A percentile compares a stretch with the other conserved stretches of the same genome.
phyloP scores from a whole-genome alignment of 305 asterid species.

The Fraxinus sp. region DNA sequence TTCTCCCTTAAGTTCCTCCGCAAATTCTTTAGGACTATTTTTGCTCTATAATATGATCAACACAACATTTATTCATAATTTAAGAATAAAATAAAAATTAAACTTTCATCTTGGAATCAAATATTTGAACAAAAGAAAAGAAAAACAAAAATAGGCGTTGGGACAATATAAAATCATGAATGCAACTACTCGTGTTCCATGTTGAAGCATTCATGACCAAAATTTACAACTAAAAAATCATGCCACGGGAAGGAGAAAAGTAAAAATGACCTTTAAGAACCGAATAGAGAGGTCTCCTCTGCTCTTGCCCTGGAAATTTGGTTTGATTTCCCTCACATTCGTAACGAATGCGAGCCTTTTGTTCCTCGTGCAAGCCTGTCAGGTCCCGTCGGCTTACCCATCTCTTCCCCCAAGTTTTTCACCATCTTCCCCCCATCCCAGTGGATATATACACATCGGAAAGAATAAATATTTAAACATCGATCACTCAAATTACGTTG shows the following conservation, averaged over 20 bases:
- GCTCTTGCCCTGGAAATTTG: slow-evolving; percentile 31
- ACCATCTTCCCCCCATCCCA: slow-evolving; percentile 75
- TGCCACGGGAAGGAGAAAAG: neutral
- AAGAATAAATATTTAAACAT: neutral
- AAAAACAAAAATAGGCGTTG: neutral
- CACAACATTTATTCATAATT: neutral
- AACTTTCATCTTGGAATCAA: neutral
- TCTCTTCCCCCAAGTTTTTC: slow-evolving; percentile 65
- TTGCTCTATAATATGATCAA: slow-evolving; percentile 42
- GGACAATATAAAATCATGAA: neutral
- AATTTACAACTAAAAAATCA: neutral
- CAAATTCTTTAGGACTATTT: slow-evolving; percentile 62
- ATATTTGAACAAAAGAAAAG: neutral
- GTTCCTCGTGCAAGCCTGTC: slow-evolving; percentile 52
- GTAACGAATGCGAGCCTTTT: slow-evolving; percentile 81
- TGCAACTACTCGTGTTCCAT: neutral
- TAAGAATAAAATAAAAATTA: neutral
- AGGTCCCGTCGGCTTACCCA: slow-evolving; percentile 69
- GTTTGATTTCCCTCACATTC: slow-evolving; percentile 59
- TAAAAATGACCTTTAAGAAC: slow-evolving; percentile 44
- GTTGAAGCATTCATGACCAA: neutral
- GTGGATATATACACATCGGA: slow-evolving; percentile 16
- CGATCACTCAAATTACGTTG: neutral
- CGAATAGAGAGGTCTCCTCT: slow-evolving; percentile 70
- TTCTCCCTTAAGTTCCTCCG: slow-evolving; percentile 56